These are phyloP conservation scores for Osmozyma mogii DNA, from an alignment of 805 yeast genomes.

Conservation along the genomic window DNA sequence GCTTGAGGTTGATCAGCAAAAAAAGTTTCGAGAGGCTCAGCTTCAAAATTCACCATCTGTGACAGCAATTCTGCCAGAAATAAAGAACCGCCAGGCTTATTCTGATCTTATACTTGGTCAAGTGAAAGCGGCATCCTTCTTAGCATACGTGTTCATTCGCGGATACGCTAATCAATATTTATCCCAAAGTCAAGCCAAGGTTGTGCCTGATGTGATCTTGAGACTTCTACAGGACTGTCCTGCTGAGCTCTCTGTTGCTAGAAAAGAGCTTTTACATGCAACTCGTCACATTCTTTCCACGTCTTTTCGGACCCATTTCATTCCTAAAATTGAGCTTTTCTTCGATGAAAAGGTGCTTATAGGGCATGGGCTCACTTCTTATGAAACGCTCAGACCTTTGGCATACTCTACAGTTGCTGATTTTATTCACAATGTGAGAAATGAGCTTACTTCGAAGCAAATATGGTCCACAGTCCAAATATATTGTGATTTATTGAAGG, in stretches of 20 bases:
- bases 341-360: slow-evolving; percentile 83
- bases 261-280: slow-evolving; percentile 90
- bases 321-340: slow-evolving; percentile 76
- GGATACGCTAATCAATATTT: slow-evolving; percentile 67
- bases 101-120: slow-evolving; percentile 89
- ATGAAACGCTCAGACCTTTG: slow-evolving; percentile 82
- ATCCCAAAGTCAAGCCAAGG: slow-evolving; percentile 31
- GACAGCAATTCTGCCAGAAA: slow-evolving; percentile 66
- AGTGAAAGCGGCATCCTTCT: slow-evolving; percentile 90
- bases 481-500: slow-evolving; percentile 74
- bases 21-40: slow-evolving; percentile 26
- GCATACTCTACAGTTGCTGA: slow-evolving; percentile 96
- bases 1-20: slow-evolving; percentile 77
- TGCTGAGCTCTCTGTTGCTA: slow-evolving; percentile 79
- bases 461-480: slow-evolving; percentile 81
- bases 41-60: slow-evolving; percentile 53
- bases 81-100: slow-evolving; percentile 69
- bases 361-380: slow-evolving; percentile 88
- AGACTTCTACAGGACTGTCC: slow-evolving; percentile 93
- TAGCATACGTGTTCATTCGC: slow-evolving; percentile 86
- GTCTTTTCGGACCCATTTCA: slow-evolving; percentile 70
- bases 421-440: slow-evolving; percentile 84
- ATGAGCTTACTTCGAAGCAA: slow-evolving; percentile 72
- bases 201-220: slow-evolving; percentile 81
- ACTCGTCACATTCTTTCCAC: slow-evolving; percentile 93